Conservation (phyloP, 1,284 basidiomycete genomes). For the Ustilago hordei region DNA sequence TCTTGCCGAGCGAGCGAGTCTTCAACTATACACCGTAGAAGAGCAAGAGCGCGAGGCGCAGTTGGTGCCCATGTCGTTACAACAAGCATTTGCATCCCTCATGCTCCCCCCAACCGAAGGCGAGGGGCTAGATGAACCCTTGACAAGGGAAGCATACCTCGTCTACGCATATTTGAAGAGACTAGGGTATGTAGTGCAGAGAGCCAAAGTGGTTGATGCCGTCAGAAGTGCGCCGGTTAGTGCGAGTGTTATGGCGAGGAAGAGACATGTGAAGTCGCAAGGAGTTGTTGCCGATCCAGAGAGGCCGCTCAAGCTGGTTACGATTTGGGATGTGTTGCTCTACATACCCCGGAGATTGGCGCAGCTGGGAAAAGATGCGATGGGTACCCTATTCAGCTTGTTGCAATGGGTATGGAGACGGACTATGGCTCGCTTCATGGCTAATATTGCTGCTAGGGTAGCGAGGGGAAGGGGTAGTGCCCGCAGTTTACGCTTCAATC, state of each 20-base stretch:
- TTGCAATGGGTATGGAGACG: background rate
- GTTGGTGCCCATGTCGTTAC: slow-evolving; percentile 81
- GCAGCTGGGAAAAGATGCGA: slow-evolving; percentile 34
- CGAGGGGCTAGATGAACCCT: slow-evolving; percentile 77
- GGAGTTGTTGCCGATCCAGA: slow-evolving; percentile 52
- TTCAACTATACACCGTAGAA: slow-evolving; percentile 40
- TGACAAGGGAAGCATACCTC: slow-evolving; percentile 85
- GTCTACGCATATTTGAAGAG: slow-evolving; percentile 92
- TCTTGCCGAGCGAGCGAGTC: slow-evolving; percentile 77
- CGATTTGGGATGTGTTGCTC: slow-evolving; percentile 49
- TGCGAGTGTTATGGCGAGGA: slow-evolving; percentile 17
- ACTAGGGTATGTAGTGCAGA: slow-evolving; percentile 87
- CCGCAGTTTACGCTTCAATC: slow-evolving; percentile 4
- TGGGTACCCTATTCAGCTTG: background rate
- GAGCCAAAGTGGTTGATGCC: slow-evolving; percentile 71
- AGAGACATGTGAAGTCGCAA: slow-evolving; percentile 12
- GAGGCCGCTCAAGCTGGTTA: slow-evolving; percentile 50
- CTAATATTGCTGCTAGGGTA: background rate
- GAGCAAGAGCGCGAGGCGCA: slow-evolving; percentile 68
- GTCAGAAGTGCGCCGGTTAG: slow-evolving; percentile 37
- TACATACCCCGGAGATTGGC: slow-evolving; percentile 44
- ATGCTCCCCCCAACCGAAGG: slow-evolving; percentile 70
- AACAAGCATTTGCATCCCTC: slow-evolving; percentile 87
- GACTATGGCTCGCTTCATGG: slow-evolving; percentile 9
- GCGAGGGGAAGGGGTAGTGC: background rate